phyloP scores from a whole-genome alignment of 2,329 filamentous ascomycete species.

The Alternaria gaisen region DNA sequence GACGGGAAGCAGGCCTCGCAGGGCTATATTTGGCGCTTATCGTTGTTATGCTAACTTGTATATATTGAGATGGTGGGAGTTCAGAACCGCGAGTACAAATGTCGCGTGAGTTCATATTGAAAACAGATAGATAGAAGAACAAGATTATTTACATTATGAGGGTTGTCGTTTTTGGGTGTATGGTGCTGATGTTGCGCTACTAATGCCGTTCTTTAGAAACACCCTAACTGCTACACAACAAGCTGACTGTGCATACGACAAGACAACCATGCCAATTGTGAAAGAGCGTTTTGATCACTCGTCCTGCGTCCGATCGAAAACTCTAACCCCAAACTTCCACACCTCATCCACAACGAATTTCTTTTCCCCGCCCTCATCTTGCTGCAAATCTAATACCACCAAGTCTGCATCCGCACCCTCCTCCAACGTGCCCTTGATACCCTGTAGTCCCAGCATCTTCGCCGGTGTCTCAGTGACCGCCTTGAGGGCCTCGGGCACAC shows the following conservation, averaged over 20 bases:
- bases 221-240: neutral
- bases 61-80: slow-evolving; percentile 13
- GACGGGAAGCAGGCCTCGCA: slow-evolving; percentile 11
- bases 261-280: neutral
- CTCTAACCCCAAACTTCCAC: slow-evolving; percentile 74
- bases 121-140: slow-evolving; percentile 12
- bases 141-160: slow-evolving; percentile 2
- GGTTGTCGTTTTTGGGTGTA: neutral
- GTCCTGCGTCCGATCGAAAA: slow-evolving; percentile 30
- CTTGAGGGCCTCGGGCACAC: slow-evolving; percentile 72
- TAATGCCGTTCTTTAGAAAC: neutral
- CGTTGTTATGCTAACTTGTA: slow-evolving; percentile 6
- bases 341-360: slow-evolving; percentile 75
- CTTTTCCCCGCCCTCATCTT: slow-evolving; percentile 55
- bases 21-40: slow-evolving; percentile 17
- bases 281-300: slow-evolving; percentile 2
- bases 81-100: slow-evolving; percentile 13
- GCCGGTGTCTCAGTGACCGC: slow-evolving; percentile 81
- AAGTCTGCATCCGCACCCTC: slow-evolving; percentile 63
- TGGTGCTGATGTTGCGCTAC: neutral
- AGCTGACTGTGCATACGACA: neutral
- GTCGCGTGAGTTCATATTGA: slow-evolving; percentile 17
- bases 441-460: slow-evolving; percentile 74
- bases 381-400: slow-evolving; percentile 70
- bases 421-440: slow-evolving; percentile 68